Evolutionary conservation across 169 alveolate genomes (phyloP), one percentile per base, ranked within the genome.

Genomic region (Eimeria acervulina): DNA sequence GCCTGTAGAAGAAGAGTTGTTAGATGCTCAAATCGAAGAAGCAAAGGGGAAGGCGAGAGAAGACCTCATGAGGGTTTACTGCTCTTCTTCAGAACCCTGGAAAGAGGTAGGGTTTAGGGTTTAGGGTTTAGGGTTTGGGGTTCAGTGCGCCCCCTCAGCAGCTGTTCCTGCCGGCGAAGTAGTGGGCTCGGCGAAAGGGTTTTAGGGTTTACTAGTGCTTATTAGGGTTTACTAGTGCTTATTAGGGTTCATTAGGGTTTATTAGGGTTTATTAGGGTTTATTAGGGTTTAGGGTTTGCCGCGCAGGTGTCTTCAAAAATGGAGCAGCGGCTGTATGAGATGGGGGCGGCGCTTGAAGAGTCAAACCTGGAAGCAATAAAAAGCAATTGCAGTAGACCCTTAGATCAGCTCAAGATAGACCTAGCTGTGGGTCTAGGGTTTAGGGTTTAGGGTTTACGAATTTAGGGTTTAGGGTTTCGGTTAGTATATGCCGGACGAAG

Each of bases 351-450:
- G 19, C 42, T 90, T 12, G 95, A 90, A 47, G 61, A 33, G 61
- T 59, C 81, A 42, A 90, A 90, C 61, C 74, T 90, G 28, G 95
- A 90, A 33, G 95, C 95, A 44, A 90, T 90, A 1, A 90, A 90
- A 31, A 90, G 78, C 6, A 90, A 44, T 70, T 90, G 95, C 89
- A 90, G 83, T 61, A 52, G 70, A 26, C 95, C 95, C 1, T 42
- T 90, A 68, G 95, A 90, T 44, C 51, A 52, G 80, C 95, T 90
- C 38, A 68, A 44, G 95, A 31, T 38, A n/a, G 90, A 81, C 21
- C 68, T 81, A 81, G 90, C 90, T 31, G 90, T 81, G 47, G 28
- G 90, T 76, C 36, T 76, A 40, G 78, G 78, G 78, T 66, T 66
- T 66, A 66, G 78, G 78, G 78, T 66, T 66, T 66, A 66, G 78